Percentiles rank a stretch among this genome's conserved stretches.
Conservation (phyloP, 768 basidiomycete species). For the Tephrocybe sp. region DNA sequence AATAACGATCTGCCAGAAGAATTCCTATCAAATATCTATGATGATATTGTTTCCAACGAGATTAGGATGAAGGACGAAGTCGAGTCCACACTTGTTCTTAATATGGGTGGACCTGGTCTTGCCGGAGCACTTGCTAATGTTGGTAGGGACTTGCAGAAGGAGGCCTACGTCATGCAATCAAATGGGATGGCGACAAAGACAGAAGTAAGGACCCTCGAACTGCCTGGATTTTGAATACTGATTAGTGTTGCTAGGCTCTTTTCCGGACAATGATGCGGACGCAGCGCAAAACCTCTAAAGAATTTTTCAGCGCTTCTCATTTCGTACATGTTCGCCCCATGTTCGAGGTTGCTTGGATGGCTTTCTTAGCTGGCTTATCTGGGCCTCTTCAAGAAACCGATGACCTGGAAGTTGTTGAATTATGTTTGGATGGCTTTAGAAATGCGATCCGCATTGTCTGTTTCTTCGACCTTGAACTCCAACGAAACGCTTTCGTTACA, state of each 20-base stretch:
- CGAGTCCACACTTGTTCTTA: slow-evolving; percentile 50
- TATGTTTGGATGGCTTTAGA: slow-evolving; percentile 95
- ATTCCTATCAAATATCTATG: slow-evolving; percentile 71
- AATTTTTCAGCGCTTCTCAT: slow-evolving; percentile 96
- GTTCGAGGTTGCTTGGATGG: slow-evolving; percentile 99
- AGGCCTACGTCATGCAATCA: slow-evolving; percentile 93
- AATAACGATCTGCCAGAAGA: slow-evolving; percentile 86
- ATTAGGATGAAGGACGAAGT: slow-evolving; percentile 99
- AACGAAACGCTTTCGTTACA: slow-evolving; percentile 98
- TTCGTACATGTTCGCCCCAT: slow-evolving; percentile 96
- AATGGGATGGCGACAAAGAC: slow-evolving; percentile 97
- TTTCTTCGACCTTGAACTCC: slow-evolving; percentile 95
- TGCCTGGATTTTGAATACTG: slow-evolving; percentile 11
- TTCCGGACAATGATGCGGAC: slow-evolving; percentile 91
- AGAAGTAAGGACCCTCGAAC: slow-evolving; percentile 51
- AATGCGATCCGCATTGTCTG: slow-evolving; percentile 96
- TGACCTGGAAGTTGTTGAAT: slow-evolving; percentile 86
- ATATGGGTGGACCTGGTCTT: slow-evolving; percentile 61
- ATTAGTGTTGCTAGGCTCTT: slow-evolving; percentile 55
- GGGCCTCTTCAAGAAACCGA: slow-evolving; percentile 94
- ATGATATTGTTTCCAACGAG: slow-evolving; percentile 89
- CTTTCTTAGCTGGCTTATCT: slow-evolving; percentile 93
- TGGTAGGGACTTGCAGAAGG: slow-evolving; percentile 91
- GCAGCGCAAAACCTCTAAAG: slow-evolving; percentile 80
- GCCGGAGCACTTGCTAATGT: slow-evolving; percentile 84